Conservation (phyloP, 2,329 filamentous ascomycete species). For the Ophiocordyceps camponoti-leonardi region DNA sequence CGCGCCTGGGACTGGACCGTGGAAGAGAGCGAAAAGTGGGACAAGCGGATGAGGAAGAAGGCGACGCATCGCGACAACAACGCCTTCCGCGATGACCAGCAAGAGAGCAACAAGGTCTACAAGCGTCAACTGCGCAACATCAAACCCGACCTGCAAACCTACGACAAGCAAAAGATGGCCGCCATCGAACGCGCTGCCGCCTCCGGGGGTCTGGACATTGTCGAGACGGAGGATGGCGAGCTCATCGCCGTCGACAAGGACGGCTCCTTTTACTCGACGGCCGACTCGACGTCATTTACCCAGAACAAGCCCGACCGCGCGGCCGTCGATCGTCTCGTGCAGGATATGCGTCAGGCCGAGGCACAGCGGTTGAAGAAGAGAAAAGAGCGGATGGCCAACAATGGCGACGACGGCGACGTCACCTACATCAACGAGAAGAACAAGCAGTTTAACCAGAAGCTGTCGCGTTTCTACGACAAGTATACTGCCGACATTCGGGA, state of each 20-base stretch:
- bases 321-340: slow-evolving; percentile 73
- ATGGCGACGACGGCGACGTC: slow-evolving; percentile 76
- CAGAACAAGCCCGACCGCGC: slow-evolving; percentile 78
- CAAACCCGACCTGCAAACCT: slow-evolving; percentile 62
- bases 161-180: slow-evolving; percentile 71
- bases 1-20: slow-evolving; percentile 97
- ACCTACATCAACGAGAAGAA: slow-evolving; percentile 99
- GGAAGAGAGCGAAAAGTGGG: slow-evolving; percentile 89
- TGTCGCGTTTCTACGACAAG: slow-evolving; percentile 93
- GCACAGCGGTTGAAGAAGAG: slow-evolving; percentile 74
- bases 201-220: slow-evolving; percentile 73
- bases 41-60: slow-evolving; percentile 78
- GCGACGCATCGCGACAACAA: slow-evolving; percentile 65
- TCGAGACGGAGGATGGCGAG: slow-evolving; percentile 90
- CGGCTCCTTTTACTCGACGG: slow-evolving; percentile 79
- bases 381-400: slow-evolving; percentile 57
- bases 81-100: slow-evolving; percentile 75
- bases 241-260: slow-evolving; percentile 86
- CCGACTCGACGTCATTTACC: slow-evolving; percentile 63
- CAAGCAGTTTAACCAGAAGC: slow-evolving; percentile 98
- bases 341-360: slow-evolving; percentile 76
- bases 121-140: slow-evolving; percentile 74
- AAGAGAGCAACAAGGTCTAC: slow-evolving; percentile 84
- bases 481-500: slow-evolving; percentile 95
- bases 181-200: slow-evolving; percentile 74